These are phyloP conservation scores for Thelonectria blattea DNA, from an alignment of 2,329 filamentous ascomycete genomes.

Conservation along the genomic window DNA sequence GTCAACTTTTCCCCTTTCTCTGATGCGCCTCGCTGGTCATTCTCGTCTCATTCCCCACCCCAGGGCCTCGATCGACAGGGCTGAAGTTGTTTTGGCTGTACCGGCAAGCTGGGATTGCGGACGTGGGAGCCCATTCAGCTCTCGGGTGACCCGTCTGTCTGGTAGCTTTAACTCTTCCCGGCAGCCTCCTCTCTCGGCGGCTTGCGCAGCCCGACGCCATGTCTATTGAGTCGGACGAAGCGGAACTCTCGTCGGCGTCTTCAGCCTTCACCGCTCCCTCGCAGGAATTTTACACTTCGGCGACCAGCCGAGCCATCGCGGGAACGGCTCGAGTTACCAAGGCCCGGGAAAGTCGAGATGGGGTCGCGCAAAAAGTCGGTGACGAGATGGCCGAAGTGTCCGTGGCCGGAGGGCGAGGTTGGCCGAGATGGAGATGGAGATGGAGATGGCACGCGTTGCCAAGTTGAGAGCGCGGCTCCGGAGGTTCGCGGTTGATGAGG, in stretches of 20 bases:
- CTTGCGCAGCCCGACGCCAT: slow-evolving; percentile 15
- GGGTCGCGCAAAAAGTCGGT: not conserved
- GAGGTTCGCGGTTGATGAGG: not conserved
- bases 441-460: not conserved
- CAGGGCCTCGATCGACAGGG: not conserved
- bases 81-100: not conserved
- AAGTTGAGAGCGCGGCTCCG: not conserved
- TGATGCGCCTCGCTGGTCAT: not conserved
- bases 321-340: slow-evolving; percentile 11
- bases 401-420: not conserved
- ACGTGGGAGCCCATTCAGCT: not conserved
- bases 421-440: not conserved
- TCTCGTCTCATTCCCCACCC: not conserved
- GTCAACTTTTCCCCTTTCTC: slow-evolving; percentile 8
- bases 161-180: slow-evolving; percentile 25
- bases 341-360: slow-evolving; percentile 8
- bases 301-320: slow-evolving; percentile 14
- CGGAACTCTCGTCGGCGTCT: slow-evolving; percentile 17
- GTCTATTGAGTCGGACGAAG: slow-evolving; percentile 23
- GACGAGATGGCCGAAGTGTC: not conserved
- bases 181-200: slow-evolving; percentile 15
- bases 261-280: not conserved
- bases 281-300: slow-evolving; percentile 19
- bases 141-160: slow-evolving; percentile 21
- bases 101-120: not conserved